Base-by-base conservation (phyloP, 23 red algal species). In the Chondrus crispus region DNA sequence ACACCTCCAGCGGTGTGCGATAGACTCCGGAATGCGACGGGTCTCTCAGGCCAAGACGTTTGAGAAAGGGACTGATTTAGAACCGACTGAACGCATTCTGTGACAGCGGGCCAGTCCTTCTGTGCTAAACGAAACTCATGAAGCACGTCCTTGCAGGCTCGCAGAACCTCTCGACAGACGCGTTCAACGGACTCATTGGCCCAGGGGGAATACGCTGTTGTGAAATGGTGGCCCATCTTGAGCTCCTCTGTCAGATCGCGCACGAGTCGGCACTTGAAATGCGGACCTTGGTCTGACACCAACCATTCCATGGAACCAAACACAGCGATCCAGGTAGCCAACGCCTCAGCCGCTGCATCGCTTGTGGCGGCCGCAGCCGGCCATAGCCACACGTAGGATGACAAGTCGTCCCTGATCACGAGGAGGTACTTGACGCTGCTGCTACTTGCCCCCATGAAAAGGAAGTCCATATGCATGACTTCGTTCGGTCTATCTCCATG, bases 141-240 rank as follows among this genome's bases (percentile, higher is more conserved):
- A 12, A 80, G 46, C 16, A 80, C 33, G 16, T 14, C 74, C 12
- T 16, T 48, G 12, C 32, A 11, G 12, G 33, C 46, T 13, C 74
- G 74, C 48, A 52, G 13, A 14, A 80, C 74, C 29, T 80, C 38
- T 36, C 33, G 16, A 36, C 44, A 80, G 11, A 80, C 37, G 11
- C 38, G 10, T 50, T 80, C 74, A 16, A 80, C 74, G 49, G 74
- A 52, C n/a, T 36, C 74, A 80, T 80, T 80, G 20, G 74, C 74
- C 38, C 44, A 50, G 11, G 41, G 74, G 46, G 40, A 80, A 50
- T 80, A 51, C 74, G 74, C 74, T 16, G 74, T 45, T 19, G 74
- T 50, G 13, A 20, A 80, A 16, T 80, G 74, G 29, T 80, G 74
- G 20, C 44, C 19, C 12, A 80, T 51, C 18, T 51, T 46, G 16